Base-by-base conservation (phyloP, 345 rosid genomes). In the Camelina hispida region DNA sequence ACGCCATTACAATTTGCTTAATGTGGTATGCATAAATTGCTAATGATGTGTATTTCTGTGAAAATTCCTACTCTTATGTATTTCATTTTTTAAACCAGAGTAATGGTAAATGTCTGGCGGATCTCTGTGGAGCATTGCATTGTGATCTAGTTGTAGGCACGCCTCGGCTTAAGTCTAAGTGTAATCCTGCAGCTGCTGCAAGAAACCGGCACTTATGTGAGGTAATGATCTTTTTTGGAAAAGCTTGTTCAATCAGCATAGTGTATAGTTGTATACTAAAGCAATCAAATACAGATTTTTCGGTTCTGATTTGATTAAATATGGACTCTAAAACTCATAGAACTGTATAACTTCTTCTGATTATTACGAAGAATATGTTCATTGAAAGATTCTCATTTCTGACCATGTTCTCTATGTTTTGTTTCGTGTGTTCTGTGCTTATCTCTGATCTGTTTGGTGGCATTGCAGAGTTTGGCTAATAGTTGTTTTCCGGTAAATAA, bases 171-270 rank as follows among this genome's bases (percentile, higher is more conserved):
- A 91, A 85, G 81, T 66, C 86, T 4, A 89, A 87, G 82, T 89
- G 97, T 84, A 89, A 85, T 82, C 87, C 89, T 30, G 89, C 93
- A 16, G 93, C 96, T 70, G 85, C 84, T 59, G 84, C 89, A 40
- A 88, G 84, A 84, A 91, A 87, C 79, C 71, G 61, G 42, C 96
- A 89, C 73, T 76, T 84, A 10, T 91, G 97, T 66, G 92, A 91
- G 96, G 96, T 91, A 64, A 68, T 16, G 22, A 57, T 1, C 15
- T 25, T 3, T 25, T 0, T 28, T n/a, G 2, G 1, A 47, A 13
- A 25, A 2, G 35, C 2, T 25, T 54, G 1, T 54, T 54, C 35
- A 54, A 0, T 54, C 35, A 57, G 42, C 23, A n/a, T 14, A 55
- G 12, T 15, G 4, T 54, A 54, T 23, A 20, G 22, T 20, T 20